Conservation (phyloP, 2,329 filamentous ascomycete genomes). For the Fusarium anguioides region DNA sequence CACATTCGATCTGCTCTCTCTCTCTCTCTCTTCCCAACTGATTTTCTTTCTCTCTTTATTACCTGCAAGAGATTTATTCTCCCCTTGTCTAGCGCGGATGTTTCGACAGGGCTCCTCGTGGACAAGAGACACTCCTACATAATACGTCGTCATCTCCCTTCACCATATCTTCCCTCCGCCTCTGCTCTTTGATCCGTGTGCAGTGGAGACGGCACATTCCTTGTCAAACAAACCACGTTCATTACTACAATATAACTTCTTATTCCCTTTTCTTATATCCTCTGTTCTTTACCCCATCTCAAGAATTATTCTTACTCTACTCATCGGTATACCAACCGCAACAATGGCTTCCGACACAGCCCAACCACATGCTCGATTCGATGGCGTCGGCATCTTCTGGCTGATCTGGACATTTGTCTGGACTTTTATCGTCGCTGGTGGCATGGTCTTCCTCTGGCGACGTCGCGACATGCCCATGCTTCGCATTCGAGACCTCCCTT, state of each 20-base stretch:
- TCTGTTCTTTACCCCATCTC: too few relatives aligned
- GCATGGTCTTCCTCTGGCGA: slow-evolving; percentile 55
- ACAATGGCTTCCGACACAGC: slow-evolving; percentile 38
- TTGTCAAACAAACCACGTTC: slow-evolving; percentile 39
- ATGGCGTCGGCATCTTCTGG: slow-evolving; percentile 57
- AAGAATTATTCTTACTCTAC: too few relatives aligned
- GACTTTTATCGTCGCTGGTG: slow-evolving; percentile 53
- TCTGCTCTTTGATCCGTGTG: slow-evolving; percentile 4
- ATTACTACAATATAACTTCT: slow-evolving; percentile 14
- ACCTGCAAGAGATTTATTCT: slow-evolving; percentile 13
- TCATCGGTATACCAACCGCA: background rate
- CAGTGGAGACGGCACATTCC: slow-evolving; percentile 32
- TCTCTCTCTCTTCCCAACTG: background rate
- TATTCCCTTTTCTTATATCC: background rate
- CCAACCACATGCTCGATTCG: slow-evolving; percentile 48
- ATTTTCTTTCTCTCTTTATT: background rate
- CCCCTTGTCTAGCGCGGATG: slow-evolving; percentile 11
- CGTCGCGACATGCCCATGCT: slow-evolving; percentile 56
- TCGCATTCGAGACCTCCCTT: slow-evolving; percentile 53
- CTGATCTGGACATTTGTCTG: slow-evolving; percentile 52
- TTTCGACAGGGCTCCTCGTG: slow-evolving; percentile 7
- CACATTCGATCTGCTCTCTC: background rate
- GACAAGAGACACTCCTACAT: slow-evolving; percentile 1
- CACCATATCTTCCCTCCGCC: background rate
- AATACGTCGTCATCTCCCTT: slow-evolving; percentile 31